These are phyloP conservation scores for Sphaerulina populicola DNA, from an alignment of 2,329 filamentous ascomycete species.

Conservation along the genomic window DNA sequence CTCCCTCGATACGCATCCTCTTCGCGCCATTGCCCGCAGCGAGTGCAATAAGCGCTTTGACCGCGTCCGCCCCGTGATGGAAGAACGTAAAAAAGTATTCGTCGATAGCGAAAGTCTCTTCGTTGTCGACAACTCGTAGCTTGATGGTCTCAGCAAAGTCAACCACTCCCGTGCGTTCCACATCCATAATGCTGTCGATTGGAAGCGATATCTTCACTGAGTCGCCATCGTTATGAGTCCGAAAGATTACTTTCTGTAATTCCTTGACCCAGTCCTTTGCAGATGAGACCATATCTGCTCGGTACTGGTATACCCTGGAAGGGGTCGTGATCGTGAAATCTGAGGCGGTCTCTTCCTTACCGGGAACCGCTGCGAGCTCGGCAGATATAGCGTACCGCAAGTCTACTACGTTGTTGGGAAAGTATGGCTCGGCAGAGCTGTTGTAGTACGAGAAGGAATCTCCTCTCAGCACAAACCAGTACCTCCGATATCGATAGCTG, in stretches of 20 bases:
- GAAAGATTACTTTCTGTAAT: conserved; percentile 87
- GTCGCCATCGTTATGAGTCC: conserved; percentile 91
- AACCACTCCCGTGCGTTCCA: conserved; percentile 83
- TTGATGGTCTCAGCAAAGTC: conserved; percentile 92
- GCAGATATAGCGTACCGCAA: conserved; percentile 85
- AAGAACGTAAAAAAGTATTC: conserved; percentile 99
- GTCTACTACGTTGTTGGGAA: conserved; percentile 84
- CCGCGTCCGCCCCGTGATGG: conserved; percentile 61
- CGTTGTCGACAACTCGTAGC: conserved; percentile 83
- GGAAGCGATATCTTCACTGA: conserved; percentile 93
- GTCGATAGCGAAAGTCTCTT: conserved; percentile 89
- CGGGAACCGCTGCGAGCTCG: conserved; percentile 44
- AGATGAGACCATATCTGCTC: conserved; percentile 75
- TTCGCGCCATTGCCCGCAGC: conserved; percentile 53
- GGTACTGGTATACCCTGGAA: conserved; percentile 75
- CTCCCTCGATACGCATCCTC: conserved; percentile 9
- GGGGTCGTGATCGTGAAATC: conserved; percentile 76
- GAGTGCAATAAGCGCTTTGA: conserved; percentile 57
- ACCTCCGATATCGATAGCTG: conserved; percentile 78
- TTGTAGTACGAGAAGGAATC: conserved; percentile 86
- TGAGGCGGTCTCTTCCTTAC: conserved; percentile 53
- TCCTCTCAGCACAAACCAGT: conserved; percentile 88
- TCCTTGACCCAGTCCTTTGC: conserved; percentile 96
- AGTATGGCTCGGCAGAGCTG: conserved; percentile 78
- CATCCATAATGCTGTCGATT: conserved; percentile 79